These are phyloP conservation scores for Zygosaccharomyces pseudobailii DNA, from an alignment of 1,139 yeast genomes.

Conservation along the genomic window DNA sequence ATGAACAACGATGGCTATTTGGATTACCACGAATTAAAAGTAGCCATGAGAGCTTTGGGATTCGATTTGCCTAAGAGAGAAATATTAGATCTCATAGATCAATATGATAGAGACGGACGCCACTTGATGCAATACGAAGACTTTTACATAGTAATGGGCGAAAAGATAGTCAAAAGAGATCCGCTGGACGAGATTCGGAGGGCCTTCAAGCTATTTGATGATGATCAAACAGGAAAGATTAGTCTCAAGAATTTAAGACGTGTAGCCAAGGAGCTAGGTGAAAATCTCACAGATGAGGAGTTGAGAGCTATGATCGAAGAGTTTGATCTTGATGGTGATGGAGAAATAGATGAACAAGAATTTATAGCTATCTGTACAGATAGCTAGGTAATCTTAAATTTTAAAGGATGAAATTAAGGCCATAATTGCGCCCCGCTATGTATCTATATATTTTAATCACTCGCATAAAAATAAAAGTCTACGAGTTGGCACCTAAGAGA, in stretches of 20 bases:
- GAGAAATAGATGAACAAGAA: constrained; percentile 90
- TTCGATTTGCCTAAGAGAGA: constrained; percentile 80
- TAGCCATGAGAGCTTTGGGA: constrained; percentile 91
- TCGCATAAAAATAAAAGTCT: neutral
- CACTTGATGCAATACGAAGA: constrained; percentile 74
- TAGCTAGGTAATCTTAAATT: constrained; percentile 9
- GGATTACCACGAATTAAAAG: constrained; percentile 88
- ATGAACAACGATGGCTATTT: constrained; percentile 86
- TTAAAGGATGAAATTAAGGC: neutral
- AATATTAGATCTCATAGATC: constrained; percentile 74
- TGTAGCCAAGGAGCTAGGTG: constrained; percentile 91
- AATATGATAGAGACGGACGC: constrained; percentile 73
- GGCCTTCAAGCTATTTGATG: constrained; percentile 88
- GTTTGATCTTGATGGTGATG: constrained; percentile 94
- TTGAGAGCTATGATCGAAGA: constrained; percentile 96
- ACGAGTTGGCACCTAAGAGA: no score
- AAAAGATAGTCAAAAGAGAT: constrained; percentile 74
- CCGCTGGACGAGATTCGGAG: constrained; percentile 89
- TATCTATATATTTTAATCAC: constrained; percentile 30
- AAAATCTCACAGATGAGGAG: constrained; percentile 87
- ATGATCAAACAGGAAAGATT: constrained; percentile 83
- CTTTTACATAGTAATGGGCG: constrained; percentile 63
- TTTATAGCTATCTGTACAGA: constrained; percentile 88
- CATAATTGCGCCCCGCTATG: neutral
- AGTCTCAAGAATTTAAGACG: constrained; percentile 75